Base-by-base conservation (phyloP, 768 basidiomycete genomes). In the Tricholoma matsutake region DNA sequence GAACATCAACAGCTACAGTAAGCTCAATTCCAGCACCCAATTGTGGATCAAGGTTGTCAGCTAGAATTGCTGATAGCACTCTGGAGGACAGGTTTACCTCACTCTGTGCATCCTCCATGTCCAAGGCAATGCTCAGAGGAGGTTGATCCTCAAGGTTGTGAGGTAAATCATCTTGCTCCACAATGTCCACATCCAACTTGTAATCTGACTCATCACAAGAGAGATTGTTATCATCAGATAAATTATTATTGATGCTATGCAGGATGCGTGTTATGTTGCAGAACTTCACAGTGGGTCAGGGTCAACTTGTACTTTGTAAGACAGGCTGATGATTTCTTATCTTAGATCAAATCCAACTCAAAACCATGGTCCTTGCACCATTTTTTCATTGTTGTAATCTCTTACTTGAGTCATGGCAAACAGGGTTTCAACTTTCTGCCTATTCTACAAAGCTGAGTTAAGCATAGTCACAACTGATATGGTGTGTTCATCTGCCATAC, bases 401-500 rank as follows among this genome's bases (percentile, higher is more conserved):
- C 63, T 51, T 20, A 25, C 71, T 63, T 71, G 69, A 8, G 68
- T 61, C 58, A 69, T 63, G 20, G 67, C 69, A 20, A 70, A 59
- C 3, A 75, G 55, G 0, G 68, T 71, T 8, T 61, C 53, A 32
- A 72, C 69, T 45, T 60, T 63, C 61, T 73, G 73, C 22, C 63
- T 59, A 51, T 68, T 72, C 9, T 70, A 65, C 43, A 67, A 67
- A 0, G 75, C 68, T 2, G 72, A 63, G 61, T 76, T 75, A 13
- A 75, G 55, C 68, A 71, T 68, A 2, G 74, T 72, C 49, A 77
- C 43, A 7, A 63, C 67, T 2, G 76, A 77, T 65, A 72, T 69
- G 0, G 76, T 74, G 9, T 72, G 65, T 59, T 78, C 75, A 60
- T 77, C 76, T 11, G 73, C 74, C 75, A 78, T 78, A 3, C 75